phyloP scores from a whole-genome alignment of 257 asterid species.

The Nicotiana attenuata region DNA sequence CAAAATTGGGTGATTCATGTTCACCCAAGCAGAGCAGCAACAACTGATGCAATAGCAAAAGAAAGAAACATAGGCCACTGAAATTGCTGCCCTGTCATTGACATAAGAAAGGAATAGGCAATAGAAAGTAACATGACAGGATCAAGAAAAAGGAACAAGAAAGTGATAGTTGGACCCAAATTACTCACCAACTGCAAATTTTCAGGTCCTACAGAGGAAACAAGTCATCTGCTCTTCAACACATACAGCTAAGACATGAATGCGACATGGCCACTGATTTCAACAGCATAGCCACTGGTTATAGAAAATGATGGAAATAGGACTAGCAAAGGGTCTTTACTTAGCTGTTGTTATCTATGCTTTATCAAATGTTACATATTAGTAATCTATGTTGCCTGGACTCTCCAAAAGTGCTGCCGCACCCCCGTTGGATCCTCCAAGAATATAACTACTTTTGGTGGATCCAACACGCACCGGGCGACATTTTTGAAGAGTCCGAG shows the following conservation, averaged over 20 bases:
- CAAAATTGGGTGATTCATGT: neutral
- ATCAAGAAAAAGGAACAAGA: conserved; percentile 19
- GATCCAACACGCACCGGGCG: too few relatives aligned
- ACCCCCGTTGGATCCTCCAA: too few relatives aligned
- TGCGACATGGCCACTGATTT: neutral
- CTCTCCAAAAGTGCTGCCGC: too few relatives aligned
- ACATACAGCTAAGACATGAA: conserved; percentile 9
- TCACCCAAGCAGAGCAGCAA: neutral
- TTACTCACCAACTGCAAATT: conserved; percentile 26
- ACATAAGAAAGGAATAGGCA: conserved; percentile 15
- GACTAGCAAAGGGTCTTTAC: neutral
- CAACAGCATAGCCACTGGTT: neutral
- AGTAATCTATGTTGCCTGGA: neutral
- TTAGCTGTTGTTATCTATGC: neutral
- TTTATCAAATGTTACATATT: neutral
- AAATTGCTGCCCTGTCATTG: neutral
- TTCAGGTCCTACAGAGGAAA: neutral
- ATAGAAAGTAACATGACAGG: conserved; percentile 19
- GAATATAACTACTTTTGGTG: too few relatives aligned
- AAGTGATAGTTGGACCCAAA: conserved; percentile 36
- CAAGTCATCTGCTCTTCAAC: neutral
- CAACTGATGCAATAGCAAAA: neutral
- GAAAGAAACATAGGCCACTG: neutral
- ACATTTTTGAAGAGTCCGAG: too few relatives aligned
- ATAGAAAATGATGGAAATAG: neutral